Conservation (phyloP, 768 basidiomycete species). For the Psilocybe tampanensis region DNA sequence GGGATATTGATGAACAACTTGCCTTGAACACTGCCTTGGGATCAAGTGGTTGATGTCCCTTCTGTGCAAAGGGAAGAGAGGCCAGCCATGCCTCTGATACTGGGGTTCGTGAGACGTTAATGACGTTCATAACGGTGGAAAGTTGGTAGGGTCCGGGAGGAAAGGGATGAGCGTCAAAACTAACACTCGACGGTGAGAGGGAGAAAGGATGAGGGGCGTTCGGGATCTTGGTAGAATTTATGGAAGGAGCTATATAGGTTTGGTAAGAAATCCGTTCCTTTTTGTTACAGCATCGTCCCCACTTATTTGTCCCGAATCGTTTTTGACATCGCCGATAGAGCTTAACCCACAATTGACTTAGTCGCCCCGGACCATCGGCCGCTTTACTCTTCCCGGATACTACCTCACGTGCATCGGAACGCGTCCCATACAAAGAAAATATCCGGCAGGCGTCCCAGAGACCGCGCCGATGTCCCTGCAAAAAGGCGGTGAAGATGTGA, state of each 20-base stretch:
- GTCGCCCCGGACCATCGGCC: constrained; percentile 1
- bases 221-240: constrained; percentile 18
- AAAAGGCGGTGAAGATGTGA: not conserved
- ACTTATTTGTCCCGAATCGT: constrained; percentile 18
- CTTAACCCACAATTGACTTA: constrained; percentile 14
- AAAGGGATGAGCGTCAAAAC: not conserved
- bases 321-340: constrained; percentile 23
- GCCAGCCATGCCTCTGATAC: constrained; percentile 21
- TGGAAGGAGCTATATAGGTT: constrained; percentile 12
- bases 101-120: constrained; percentile 20
- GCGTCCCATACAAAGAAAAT: not conserved
- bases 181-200: constrained; percentile 3
- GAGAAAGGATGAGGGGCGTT: constrained; percentile 9
- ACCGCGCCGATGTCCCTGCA: not conserved
- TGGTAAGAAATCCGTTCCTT: constrained; percentile 21
- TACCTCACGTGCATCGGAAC: constrained; percentile 8
- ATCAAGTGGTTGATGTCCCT: constrained; percentile 9
- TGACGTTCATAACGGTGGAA: constrained; percentile 4
- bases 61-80: constrained; percentile 3
- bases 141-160: too few relatives aligned
- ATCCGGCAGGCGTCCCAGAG: not conserved
- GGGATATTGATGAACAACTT: constrained; percentile 1
- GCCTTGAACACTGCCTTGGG: constrained; percentile 16
- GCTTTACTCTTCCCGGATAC: constrained; percentile 4
- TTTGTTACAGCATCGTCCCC: constrained; percentile 14